A percentile compares a stretch with the other conserved stretches of the same genome.
phyloP scores from a whole-genome alignment of 495 filamentous ascomycete genomes.

The Hypoxylon rickii region DNA sequence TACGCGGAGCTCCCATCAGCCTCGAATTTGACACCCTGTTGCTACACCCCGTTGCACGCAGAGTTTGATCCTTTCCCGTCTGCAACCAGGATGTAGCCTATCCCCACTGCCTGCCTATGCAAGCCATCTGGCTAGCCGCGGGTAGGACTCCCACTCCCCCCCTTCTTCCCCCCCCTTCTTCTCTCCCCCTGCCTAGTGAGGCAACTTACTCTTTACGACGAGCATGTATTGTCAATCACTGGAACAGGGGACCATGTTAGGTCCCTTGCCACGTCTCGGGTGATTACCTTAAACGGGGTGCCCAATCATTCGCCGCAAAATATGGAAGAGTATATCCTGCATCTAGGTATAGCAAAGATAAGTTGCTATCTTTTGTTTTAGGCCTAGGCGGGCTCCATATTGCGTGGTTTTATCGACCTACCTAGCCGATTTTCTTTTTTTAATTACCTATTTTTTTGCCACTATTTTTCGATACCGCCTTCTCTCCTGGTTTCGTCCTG shows the following conservation, averaged over 20 bases:
- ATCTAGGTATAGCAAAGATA: constrained; percentile 25
- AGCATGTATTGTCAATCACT: constrained; percentile 44
- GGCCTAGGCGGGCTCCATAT: constrained; percentile 28
- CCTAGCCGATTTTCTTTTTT: constrained; percentile 23
- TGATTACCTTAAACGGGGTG: constrained; percentile 33
- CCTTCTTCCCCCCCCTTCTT: constrained; percentile 21
- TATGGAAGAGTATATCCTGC: constrained; percentile 27
- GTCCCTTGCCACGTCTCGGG: constrained; percentile 40
- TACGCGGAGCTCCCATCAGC: constrained; percentile 38
- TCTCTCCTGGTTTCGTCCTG: constrained; percentile 29
- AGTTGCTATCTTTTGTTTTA: constrained; percentile 22
- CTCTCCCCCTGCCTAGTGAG: constrained; percentile 31
- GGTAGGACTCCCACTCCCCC: constrained; percentile 30
- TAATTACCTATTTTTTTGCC: constrained; percentile 31
- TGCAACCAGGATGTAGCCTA: constrained; percentile 42
- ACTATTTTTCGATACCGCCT: constrained; percentile 27
- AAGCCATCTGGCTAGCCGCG: constrained; percentile 43
- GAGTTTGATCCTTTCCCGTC: constrained; percentile 41
- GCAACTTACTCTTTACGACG: constrained; percentile 40
- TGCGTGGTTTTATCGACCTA: constrained; percentile 23
- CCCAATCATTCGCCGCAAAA: constrained; percentile 25
- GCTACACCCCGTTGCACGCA: constrained; percentile 38
- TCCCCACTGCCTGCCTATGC: constrained; percentile 41
- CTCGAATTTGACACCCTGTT: constrained; percentile 40
- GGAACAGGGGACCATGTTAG: constrained; percentile 41